Evolutionary conservation across 805 yeast genomes (phyloP), one percentile per base, ranked within the genome.

Genomic region (Teunomyces cretensis): DNA sequence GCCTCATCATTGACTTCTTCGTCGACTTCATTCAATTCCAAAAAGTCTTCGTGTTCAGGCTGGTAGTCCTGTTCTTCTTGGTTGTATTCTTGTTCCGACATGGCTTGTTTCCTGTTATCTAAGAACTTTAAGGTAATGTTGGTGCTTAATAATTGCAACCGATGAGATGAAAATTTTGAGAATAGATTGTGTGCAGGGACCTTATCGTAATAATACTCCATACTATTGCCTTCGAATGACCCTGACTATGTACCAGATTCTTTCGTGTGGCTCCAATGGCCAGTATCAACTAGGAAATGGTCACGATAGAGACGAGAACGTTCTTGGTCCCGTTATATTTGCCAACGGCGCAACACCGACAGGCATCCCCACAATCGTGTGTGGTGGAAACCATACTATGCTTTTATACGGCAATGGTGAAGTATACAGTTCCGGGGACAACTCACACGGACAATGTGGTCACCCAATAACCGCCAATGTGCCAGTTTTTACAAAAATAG

Each of bases 331-430:
- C 2, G 52, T 55, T 12, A 30, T 26, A 27, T 60, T 67, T 43
- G 33, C 17, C 3, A 15, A 38, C 7, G 41, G 28, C 27, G 9
- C 26, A 30, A 6, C 17, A 33, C 33, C 39, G 50, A 14, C 54
- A 60, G 27, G 41, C 19, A 2, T 22, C 53, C 13, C 41, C 44
- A 8, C 13, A 51, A 69, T 90, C 9, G 76, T 73, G 0, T 81
- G 90, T 54, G 97, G 97, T 3, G 97, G 98, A 0, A 91, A 91
- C 54, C 97, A 92, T 60, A 84, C 96, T 0, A 54, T 88, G 13
- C 49, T 88, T 2, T 59, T 89, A 6, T 60, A 78, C 9, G 68
- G 63, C 1, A 64, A 73, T 39, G 92, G 92, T 1, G 59, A 64
- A 0, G 60, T 84, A 1, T 82, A 63, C 50, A 78, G 77, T 0